A percentile compares a stretch with the other conserved stretches of the same genome.
Evolutionary conservation across 139 green algal genomes (phyloP).

Genomic region (Astrephomene gubernaculifera): DNA sequence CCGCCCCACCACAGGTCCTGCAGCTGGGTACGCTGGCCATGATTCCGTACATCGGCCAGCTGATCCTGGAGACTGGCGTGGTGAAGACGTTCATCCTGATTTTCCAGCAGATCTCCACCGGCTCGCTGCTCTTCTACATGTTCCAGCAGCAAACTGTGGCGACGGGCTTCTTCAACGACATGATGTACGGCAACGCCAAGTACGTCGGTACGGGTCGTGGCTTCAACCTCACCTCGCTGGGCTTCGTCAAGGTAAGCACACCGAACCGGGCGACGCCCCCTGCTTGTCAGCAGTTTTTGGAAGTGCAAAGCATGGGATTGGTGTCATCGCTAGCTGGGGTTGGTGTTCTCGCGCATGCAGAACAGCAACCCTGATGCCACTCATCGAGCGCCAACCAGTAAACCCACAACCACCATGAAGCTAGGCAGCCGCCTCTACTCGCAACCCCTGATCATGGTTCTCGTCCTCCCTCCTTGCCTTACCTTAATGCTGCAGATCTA

Average conservation of each 20-base stretch:
- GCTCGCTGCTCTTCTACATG: constrained; percentile 67
- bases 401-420: too few relatives aligned
- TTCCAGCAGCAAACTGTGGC: constrained; percentile 62
- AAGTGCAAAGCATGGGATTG: too few relatives aligned
- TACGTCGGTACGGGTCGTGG: constrained; percentile 59
- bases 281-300: too few relatives aligned
- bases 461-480: neutral
- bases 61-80: constrained; percentile 60
- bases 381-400: too few relatives aligned
- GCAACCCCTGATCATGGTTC: too few relatives aligned
- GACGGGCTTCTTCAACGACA: constrained; percentile 40
- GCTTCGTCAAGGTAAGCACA: constrained; percentile 58
- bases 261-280: too few relatives aligned
- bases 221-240: constrained; percentile 65
- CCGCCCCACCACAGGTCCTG: constrained; percentile 52
- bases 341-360: too few relatives aligned
- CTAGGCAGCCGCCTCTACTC: too few relatives aligned
- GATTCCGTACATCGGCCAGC: constrained; percentile 63
- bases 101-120: constrained; percentile 57
- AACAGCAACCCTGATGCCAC: too few relatives aligned
- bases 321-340: too few relatives aligned
- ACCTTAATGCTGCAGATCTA: constrained; percentile 19
- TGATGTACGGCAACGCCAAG: constrained; percentile 57
- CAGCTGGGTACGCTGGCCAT: constrained; percentile 62
- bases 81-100: constrained; percentile 49